Base-by-base conservation (phyloP, 140 eudicot species). In the Stevia rebaudiana region DNA sequence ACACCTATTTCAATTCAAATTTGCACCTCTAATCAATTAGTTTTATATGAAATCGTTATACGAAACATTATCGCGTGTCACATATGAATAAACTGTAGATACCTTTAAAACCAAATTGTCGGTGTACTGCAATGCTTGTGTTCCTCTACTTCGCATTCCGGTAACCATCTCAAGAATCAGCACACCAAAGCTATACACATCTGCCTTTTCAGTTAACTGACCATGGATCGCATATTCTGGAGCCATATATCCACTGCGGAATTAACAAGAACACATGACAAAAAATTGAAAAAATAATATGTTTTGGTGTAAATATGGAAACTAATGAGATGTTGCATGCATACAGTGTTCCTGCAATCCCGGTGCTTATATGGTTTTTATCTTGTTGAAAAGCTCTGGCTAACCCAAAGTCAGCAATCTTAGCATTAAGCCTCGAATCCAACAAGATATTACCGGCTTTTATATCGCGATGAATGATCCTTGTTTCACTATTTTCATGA, bases 401-500 rank as follows among this genome's bases (percentile, higher is more conserved):
- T 63, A 87, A 72, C 15, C 92, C 95, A 60, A 84, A 88, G 79
- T 85, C 97, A 51, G 96, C 87, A 54, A 92, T 81, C 72, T 92
- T 92, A n/a, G 95, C 95, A 4, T 70, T 67, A 42, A 87, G 76
- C 50, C 79, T 83, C 1, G 88, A 74, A 58, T 90, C 97, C 79
- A 87, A 65, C 66, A 87, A 78, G 60, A 90, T 84, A 36, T 90
- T 86, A 63, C 84, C 83, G 41, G 94, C 86, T 71, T 86, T 90
- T 49, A 90, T 90, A 67, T 90, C 95, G 63, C 97, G 73, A 63
- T 90, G 97, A 74, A 90, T 90, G 52, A 87, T 90, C 15, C 94
- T 66, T 21, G 69, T 64, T 65, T 79, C 84, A 40, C 78, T 71
- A 80, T 86, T 86, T 74, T 84, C 96, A 40, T 91, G 98, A 63